Percentiles rank a stretch among this genome's conserved stretches.
phyloP scores from a whole-genome alignment of 345 rosid species.

The Populus tremula region DNA sequence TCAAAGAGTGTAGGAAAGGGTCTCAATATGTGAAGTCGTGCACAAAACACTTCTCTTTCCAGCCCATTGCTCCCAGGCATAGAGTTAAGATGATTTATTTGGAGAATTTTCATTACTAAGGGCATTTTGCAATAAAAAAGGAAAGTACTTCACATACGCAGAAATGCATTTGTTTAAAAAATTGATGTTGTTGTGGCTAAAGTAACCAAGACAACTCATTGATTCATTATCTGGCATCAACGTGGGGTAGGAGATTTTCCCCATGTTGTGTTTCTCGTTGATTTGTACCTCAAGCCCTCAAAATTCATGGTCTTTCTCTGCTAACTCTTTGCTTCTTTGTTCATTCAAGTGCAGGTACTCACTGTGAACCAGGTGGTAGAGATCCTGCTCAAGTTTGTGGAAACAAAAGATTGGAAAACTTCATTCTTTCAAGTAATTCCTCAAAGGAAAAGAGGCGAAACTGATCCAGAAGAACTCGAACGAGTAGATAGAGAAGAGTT shows the following conservation, averaged over 20 bases:
- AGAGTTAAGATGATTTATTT: neutral
- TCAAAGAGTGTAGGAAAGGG: neutral
- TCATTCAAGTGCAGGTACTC: slow-evolving; percentile 55
- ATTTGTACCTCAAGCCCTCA: neutral
- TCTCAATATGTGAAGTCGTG: neutral
- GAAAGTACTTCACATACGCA: neutral
- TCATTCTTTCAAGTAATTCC: slow-evolving; percentile 91
- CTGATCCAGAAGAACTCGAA: slow-evolving; percentile 33
- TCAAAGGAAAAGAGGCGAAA: slow-evolving; percentile 67
- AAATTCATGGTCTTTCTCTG: neutral
- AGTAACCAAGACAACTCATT: neutral
- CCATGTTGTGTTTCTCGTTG: neutral
- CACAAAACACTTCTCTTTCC: neutral
- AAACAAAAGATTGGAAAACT: slow-evolving; percentile 78
- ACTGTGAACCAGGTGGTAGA: slow-evolving; percentile 95
- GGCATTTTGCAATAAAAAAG: neutral
- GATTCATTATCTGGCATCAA: neutral
- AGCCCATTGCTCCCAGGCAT: neutral
- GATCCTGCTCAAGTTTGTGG: slow-evolving; percentile 79
- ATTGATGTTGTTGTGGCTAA: neutral
- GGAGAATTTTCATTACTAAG: neutral
- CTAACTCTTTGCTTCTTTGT: neutral
- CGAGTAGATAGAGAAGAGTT: slow-evolving; percentile 26
- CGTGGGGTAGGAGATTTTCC: neutral
- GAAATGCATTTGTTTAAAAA: neutral